phyloP scores from a whole-genome alignment of 164 flowering plant genomes.

The Cinnamomum chago region DNA sequence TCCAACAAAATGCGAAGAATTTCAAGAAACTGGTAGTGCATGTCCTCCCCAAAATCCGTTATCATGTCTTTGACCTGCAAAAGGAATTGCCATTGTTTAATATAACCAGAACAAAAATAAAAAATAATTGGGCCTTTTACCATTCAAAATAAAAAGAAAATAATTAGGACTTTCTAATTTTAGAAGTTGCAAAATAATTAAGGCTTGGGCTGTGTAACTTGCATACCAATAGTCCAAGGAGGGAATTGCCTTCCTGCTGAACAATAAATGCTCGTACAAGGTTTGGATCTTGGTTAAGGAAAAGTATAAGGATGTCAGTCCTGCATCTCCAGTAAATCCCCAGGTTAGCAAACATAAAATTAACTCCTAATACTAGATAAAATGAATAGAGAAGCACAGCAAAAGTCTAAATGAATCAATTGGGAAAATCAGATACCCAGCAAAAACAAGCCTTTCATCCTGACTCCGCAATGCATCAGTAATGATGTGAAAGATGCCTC shows the following conservation, averaged over 20 bases:
- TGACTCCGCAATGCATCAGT: slow-evolving; percentile 66
- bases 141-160: too few species aligned
- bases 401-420: neutral
- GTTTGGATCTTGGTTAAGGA: slow-evolving; percentile 86
- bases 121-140: too few species aligned
- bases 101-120: too few species aligned
- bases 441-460: slow-evolving; percentile 84
- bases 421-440: slow-evolving; percentile 53
- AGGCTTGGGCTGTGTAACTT: neutral
- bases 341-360: neutral
- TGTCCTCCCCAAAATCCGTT: slow-evolving; percentile 91
- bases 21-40: slow-evolving; percentile 99
- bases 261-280: slow-evolving; percentile 71
- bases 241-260: slow-evolving; percentile 67
- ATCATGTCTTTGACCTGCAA: slow-evolving; percentile 87
- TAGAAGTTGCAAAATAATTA: too few species aligned
- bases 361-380: neutral
- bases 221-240: slow-evolving; percentile 88
- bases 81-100: neutral
- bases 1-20: slow-evolving; percentile 88
- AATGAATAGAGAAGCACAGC: too few species aligned
- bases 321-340: slow-evolving; percentile 56
- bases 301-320: slow-evolving; percentile 96
- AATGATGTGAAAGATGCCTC: slow-evolving; percentile 86
- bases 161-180: too few species aligned